These are phyloP conservation scores for Rhizopus sp. DNA, from an alignment of 371 early-diverging fungal genomes.

Conservation along the genomic window DNA sequence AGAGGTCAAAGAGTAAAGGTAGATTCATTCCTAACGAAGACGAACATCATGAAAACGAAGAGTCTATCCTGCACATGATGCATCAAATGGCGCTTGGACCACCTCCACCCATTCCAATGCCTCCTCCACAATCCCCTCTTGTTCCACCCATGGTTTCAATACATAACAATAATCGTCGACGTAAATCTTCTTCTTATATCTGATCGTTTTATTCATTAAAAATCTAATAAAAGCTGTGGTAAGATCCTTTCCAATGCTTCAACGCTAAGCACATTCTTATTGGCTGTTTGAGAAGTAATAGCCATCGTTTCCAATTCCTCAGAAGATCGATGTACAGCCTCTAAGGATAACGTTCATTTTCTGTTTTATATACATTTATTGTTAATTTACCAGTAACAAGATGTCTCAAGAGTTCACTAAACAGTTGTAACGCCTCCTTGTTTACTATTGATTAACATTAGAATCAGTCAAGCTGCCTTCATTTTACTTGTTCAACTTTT, in stretches of 20 bases:
- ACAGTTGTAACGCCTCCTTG: conserved; percentile 39
- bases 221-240: conserved; percentile 32
- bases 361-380: not conserved
- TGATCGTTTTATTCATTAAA: conserved; percentile 6
- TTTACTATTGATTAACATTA: conserved; percentile 18
- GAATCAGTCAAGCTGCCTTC: not conserved
- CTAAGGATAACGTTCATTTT: not conserved
- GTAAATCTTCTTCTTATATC: not conserved
- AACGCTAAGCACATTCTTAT: conserved; percentile 2
- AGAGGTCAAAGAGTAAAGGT: not conserved
- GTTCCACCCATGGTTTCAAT: not conserved
- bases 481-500: conserved; percentile 5
- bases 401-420: conserved; percentile 37
- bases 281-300: not conserved
- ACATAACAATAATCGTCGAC: not conserved
- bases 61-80: not conserved
- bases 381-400: conserved; percentile 30
- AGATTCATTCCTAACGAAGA: not conserved
- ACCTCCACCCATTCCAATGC: not conserved
- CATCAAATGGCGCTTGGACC: conserved; percentile 3
- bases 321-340: conserved; percentile 29
- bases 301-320: conserved; percentile 11
- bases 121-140: not conserved
- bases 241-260: conserved; percentile 28
- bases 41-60: not conserved